Evolutionary conservation across 208 protist species (phyloP).

Genomic region (Wallacemonas sp.): DNA sequence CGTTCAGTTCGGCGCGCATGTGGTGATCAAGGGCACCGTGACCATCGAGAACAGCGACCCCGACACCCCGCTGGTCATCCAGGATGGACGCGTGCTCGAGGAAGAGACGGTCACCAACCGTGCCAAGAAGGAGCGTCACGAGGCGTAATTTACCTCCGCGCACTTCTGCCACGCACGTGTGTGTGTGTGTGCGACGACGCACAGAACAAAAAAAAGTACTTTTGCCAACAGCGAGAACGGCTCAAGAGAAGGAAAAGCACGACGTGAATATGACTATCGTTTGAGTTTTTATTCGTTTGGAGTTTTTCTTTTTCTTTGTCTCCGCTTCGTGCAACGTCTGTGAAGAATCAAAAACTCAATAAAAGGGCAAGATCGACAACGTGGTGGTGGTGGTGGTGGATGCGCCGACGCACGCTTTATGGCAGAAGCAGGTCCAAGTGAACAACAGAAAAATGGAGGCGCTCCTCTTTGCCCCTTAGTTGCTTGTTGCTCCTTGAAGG

Average conservation of each 20-base stretch:
- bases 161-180: too few species aligned
- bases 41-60: slow-evolving; percentile 55
- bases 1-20: slow-evolving; percentile 56
- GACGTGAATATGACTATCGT: not conserved
- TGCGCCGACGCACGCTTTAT: too few species aligned
- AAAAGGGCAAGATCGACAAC: too few species aligned
- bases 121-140: slow-evolving; percentile 10
- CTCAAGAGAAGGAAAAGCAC: too few species aligned
- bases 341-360: too few species aligned
- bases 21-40: slow-evolving; percentile 69
- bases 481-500: too few species aligned
- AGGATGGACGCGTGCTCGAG: slow-evolving; percentile 45
- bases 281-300: slow-evolving; percentile 1
- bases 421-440: too few species aligned
- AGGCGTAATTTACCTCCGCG: not conserved
- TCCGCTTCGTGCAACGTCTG: too few species aligned
- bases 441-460: too few species aligned
- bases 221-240: not conserved
- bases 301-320: slow-evolving; percentile 22
- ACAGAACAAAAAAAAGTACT: slow-evolving; percentile 11
- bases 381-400: too few species aligned
- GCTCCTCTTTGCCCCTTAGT: too few species aligned
- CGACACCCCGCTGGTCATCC: slow-evolving; percentile 35
- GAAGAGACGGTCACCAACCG: slow-evolving; percentile 38
- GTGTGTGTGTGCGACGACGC: not conserved